These are phyloP conservation scores for Lentinula sp. DNA, from an alignment of 768 basidiomycete species.

Conservation along the genomic window DNA sequence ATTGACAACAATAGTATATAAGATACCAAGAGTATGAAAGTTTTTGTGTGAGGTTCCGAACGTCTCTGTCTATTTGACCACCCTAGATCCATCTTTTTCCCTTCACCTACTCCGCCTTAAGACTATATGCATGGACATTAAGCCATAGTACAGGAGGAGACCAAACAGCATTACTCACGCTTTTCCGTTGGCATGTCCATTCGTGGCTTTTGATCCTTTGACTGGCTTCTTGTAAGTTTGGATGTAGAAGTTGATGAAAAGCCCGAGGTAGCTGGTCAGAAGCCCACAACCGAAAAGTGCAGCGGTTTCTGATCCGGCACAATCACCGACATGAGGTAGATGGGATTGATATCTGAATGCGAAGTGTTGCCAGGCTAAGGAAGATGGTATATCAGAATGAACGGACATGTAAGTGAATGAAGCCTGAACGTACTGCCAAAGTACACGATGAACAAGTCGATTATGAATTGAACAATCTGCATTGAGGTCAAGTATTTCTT, in stretches of 20 bases:
- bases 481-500: constrained; percentile 96
- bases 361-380: constrained; percentile 75
- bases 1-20: constrained; percentile 3
- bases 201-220: constrained; percentile 24
- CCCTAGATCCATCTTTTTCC: not conserved
- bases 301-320: constrained; percentile 84
- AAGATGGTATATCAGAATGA: constrained; percentile 5
- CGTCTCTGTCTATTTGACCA: not conserved
- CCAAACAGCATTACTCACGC: constrained; percentile 15
- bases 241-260: constrained; percentile 96
- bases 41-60: not conserved
- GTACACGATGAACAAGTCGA: constrained; percentile 88
- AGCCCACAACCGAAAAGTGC: constrained; percentile 87
- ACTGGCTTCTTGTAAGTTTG: constrained; percentile 73
- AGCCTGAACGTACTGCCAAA: constrained; percentile 75
- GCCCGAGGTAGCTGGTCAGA: constrained; percentile 83
- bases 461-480: constrained; percentile 95
- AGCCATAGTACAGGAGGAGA: not conserved
- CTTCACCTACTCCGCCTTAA: not conserved
- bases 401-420: not conserved
- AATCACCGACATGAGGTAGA: constrained; percentile 73
- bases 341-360: constrained; percentile 52
- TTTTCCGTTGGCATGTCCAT: constrained; percentile 30
- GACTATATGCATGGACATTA: not conserved
- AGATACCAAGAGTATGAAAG: not conserved